Evolutionary conservation across 1,284 basidiomycete species (phyloP), one percentile per base, ranked within the genome.

Genomic region (Cutaneotrichosporon sp.): DNA sequence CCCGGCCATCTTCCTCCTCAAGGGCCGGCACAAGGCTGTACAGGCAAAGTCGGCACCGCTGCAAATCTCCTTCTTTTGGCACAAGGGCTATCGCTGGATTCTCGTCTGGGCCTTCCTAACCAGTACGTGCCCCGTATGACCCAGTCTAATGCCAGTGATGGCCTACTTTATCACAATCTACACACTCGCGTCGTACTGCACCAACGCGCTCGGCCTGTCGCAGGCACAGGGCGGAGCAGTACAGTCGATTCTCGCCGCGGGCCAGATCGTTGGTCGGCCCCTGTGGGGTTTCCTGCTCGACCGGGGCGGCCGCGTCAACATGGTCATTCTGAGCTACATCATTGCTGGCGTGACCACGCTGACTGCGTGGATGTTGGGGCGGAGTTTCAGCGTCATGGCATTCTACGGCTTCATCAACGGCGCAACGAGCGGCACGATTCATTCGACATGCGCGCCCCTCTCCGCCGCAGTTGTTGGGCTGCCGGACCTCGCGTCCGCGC

Each of bases 161-260:
- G 73, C 68, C 25, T 77, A 76, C 65, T 75, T 76, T 52, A 71
- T 78, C 32, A 66, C 74, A n/a, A 64, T 78, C 45, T 77, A 74
- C 59, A 72, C 76, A 10, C 63, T 78, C 45, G 71, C 77, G 0
- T 74, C 76, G 7, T 78, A 68, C 61, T 71, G 76, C n/a, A 75
- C 74, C 0, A 53, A 63, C 49, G 76, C 64, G 0, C 63, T 78
- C 5, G 67, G 69, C 4, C 52, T 78, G 12, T 62, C 74, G 3
- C 76, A 78, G 53, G 64, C 66, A 22, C 65, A 77, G 55, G 76
- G 72, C 35, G 72, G 74, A 4, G 71, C 74, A 3, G 54, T 78
- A 16, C 75, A 76, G 55, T 72, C 74, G 19, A 71, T 77, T 53
- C 64, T 77, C 2, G 66, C 75, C 9, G 76, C 75, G 7, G 75